Evolutionary conservation across 352 stramenopile genomes (phyloP).

Genomic region (Pythium angustatum): DNA sequence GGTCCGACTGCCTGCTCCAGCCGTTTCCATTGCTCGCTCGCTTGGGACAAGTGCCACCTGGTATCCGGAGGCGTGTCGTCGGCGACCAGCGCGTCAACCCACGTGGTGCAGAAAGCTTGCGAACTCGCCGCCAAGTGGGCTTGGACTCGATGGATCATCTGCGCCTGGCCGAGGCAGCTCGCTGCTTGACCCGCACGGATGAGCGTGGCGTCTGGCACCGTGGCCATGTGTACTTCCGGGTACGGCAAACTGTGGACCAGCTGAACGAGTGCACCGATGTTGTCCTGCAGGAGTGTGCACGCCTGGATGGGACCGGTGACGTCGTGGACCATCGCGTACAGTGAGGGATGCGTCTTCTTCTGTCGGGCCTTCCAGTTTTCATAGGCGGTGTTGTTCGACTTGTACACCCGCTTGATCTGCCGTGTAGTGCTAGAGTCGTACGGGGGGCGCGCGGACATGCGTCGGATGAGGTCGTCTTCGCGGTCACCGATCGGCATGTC

Average conservation of each 20-base stretch:
- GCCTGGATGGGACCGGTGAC: background rate
- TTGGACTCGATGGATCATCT: conserved; percentile 13
- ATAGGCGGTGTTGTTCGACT: conserved; percentile 4
- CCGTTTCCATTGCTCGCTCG: too few relatives aligned
- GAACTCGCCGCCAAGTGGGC: background rate
- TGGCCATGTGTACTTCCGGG: conserved; percentile 2
- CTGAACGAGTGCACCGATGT: background rate
- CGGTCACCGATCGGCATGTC: too few relatives aligned
- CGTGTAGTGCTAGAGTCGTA: background rate
- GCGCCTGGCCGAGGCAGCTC: background rate
- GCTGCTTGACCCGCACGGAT: background rate
- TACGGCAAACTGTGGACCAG: background rate
- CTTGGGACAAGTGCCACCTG: too few relatives aligned
- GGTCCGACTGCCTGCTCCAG: background rate
- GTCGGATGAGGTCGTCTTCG: background rate
- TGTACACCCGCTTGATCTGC: background rate
- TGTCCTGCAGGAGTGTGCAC: background rate
- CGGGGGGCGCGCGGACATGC: background rate
- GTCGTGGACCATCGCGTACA: background rate
- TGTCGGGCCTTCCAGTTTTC: background rate
- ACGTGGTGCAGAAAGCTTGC: background rate
- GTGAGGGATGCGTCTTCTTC: background rate
- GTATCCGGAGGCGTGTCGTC: too few relatives aligned
- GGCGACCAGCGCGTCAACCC: background rate
- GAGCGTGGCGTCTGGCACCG: background rate